These are phyloP conservation scores for Kazachstania sp. DNA, from an alignment of 1,139 yeast species.

Conservation along the genomic window DNA sequence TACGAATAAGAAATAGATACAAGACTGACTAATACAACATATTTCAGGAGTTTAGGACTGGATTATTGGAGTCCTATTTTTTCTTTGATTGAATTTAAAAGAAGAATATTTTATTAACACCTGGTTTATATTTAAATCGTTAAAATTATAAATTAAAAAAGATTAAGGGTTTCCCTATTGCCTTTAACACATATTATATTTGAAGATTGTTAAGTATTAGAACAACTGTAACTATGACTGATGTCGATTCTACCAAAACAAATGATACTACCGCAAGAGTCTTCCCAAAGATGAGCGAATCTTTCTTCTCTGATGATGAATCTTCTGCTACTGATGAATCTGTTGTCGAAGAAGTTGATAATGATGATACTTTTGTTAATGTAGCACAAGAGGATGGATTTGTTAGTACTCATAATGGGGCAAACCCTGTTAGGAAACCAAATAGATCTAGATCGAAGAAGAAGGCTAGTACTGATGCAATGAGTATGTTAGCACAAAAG, in stretches of 20 bases:
- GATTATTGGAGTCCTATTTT: too few species aligned
- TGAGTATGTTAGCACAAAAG: conserved; percentile 28
- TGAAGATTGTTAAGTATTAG: not conserved
- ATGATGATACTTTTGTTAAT: conserved; percentile 22
- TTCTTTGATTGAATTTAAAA: too few species aligned
- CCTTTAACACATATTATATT: too few species aligned
- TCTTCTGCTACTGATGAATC: conserved; percentile 30
- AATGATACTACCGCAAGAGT: conserved; percentile 18
- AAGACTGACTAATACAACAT: too few species aligned
- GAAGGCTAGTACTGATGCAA: conserved; percentile 16
- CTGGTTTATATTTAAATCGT: too few species aligned
- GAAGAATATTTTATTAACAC: too few species aligned
- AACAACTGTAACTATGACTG: conserved; percentile 13
- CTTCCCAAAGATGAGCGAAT: conserved; percentile 20
- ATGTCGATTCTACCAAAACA: conserved; percentile 14
- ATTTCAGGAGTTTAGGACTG: too few species aligned
- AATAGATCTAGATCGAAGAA: conserved; percentile 9
- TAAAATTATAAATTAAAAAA: too few species aligned
- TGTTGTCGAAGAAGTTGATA: conserved; percentile 11
- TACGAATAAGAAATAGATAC: too few species aligned
- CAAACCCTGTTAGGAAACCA: conserved; percentile 3
- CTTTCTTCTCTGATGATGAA: conserved; percentile 29
- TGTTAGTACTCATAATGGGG: conserved; percentile 10
- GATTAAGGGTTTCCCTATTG: too few species aligned
- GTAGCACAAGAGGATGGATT: conserved; percentile 19